Conservation (phyloP, 2,329 filamentous ascomycete genomes). For the Curvularia eragrostidis region DNA sequence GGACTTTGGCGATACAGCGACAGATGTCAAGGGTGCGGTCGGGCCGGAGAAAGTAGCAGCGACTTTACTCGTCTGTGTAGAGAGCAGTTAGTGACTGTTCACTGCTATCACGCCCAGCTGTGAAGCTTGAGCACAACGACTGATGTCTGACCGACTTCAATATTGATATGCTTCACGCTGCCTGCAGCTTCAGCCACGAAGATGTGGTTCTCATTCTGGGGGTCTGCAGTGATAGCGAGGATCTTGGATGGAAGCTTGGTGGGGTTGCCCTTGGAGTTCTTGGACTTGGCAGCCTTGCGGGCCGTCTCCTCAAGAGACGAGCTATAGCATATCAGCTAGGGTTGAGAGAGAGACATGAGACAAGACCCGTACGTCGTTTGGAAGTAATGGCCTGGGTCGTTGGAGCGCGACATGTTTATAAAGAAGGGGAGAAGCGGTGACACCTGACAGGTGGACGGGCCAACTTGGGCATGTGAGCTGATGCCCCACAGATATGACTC, state of each 20-base stretch:
- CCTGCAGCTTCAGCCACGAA: constrained; percentile 91
- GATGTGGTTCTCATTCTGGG: constrained; percentile 65
- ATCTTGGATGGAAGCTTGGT: constrained; percentile 85
- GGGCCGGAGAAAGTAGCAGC: constrained; percentile 71
- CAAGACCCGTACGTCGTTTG: constrained; percentile 77
- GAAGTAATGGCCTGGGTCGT: constrained; percentile 84
- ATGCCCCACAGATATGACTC: constrained; percentile 17
- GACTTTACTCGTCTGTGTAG: constrained; percentile 44
- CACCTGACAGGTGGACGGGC: constrained; percentile 7
- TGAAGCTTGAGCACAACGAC: constrained; percentile 10
- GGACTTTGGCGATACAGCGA: constrained; percentile 39
- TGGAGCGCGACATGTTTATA: constrained; percentile 45
- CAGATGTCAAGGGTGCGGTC: constrained; percentile 70
- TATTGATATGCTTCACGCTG: constrained; percentile 72
- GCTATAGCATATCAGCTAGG: constrained; percentile 43
- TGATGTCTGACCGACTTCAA: constrained; percentile 71
- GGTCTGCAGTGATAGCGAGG: constrained; percentile 74
- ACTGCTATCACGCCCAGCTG: constrained; percentile 3
- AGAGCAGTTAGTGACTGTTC: constrained; percentile 19
- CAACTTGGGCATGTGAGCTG: constrained; percentile 17
- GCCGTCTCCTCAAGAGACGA: constrained; percentile 59
- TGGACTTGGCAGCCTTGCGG: constrained; percentile 73
- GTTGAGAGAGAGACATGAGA: constrained; percentile 1
- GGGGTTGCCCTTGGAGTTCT: constrained; percentile 85
- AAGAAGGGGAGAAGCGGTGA: constrained; percentile 19